Conservation (phyloP, 2,329 filamentous ascomycete genomes). For the Neonectria magnoliae region DNA sequence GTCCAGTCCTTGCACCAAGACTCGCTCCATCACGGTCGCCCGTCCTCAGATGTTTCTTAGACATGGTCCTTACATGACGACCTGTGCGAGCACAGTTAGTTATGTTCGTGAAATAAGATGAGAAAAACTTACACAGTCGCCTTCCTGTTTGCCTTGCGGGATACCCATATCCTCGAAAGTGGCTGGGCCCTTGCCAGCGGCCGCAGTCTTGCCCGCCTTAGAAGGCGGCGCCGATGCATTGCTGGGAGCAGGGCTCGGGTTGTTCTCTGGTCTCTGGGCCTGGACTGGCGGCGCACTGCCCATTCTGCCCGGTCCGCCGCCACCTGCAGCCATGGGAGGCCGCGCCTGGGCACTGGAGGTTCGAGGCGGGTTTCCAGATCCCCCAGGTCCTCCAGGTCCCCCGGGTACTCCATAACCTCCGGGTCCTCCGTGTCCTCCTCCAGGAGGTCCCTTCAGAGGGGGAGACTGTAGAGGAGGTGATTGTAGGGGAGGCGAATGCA, state of each 20-base stretch:
- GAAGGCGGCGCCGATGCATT: constrained; percentile 52
- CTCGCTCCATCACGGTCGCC: neutral
- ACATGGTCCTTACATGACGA: constrained; percentile 40
- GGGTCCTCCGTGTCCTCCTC: neutral
- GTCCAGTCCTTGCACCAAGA: constrained; percentile 10
- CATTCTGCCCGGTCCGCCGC: constrained; percentile 42
- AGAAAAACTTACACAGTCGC: constrained; percentile 80
- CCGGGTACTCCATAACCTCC: neutral
- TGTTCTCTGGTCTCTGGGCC: constrained; percentile 41
- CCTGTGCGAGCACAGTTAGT: constrained; percentile 28
- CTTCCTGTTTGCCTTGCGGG: constrained; percentile 81
- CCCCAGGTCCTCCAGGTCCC: constrained; percentile 4
- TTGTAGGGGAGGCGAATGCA: constrained; percentile 11
- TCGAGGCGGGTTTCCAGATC: constrained; percentile 32
- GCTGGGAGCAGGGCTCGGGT: constrained; percentile 44
- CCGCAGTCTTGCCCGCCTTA: constrained; percentile 45
- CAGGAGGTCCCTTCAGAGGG: constrained; percentile 12
- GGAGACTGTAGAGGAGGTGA: constrained; percentile 12
- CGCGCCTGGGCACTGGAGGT: constrained; percentile 37
- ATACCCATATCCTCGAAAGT: constrained; percentile 99
- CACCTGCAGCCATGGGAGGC: constrained; percentile 32
- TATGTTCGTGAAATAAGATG: neutral
- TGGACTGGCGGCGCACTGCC: constrained; percentile 52
- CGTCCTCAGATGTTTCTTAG: neutral
- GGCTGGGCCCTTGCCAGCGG: constrained; percentile 77